Evolutionary conservation across 2,329 filamentous ascomycete species (phyloP).

Genomic region (Colletotrichum agaves): DNA sequence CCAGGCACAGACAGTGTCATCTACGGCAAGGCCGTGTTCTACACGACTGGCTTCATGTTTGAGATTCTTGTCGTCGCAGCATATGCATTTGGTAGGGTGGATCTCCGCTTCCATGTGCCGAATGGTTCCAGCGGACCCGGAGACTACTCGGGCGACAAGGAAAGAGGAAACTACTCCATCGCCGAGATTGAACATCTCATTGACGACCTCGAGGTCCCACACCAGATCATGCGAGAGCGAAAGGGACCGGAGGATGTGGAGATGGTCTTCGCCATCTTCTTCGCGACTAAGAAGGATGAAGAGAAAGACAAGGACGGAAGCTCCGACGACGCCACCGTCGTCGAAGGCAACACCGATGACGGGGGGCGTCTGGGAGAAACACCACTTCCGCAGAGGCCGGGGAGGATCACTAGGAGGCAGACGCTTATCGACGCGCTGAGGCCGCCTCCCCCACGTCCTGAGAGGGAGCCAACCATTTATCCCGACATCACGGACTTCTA

Average conservation of each 20-base stretch:
- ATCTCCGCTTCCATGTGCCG: conserved; percentile 46
- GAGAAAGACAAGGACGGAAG: neutral
- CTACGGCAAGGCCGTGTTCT: conserved; percentile 48
- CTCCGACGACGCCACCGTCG: neutral
- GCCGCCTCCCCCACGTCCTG: neutral
- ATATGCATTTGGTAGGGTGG: conserved; percentile 44
- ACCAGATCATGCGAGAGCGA: conserved; percentile 38
- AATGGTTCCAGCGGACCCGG: conserved; percentile 44
- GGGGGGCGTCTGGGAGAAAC: neutral
- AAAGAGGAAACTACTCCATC: conserved; percentile 27
- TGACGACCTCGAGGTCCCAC: conserved; percentile 24
- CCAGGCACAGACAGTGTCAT: conserved; percentile 42
- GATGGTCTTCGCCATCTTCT: conserved; percentile 36
- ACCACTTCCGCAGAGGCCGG: conserved; percentile 27
- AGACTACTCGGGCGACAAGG: conserved; percentile 40
- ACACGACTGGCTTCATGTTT: conserved; percentile 48
- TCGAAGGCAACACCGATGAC: neutral
- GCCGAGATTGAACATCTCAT: conserved; percentile 38
- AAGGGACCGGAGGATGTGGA: conserved; percentile 24
- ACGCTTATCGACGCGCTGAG: conserved; percentile 32
- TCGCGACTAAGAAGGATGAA: conserved; percentile 9
- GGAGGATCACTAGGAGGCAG: conserved; percentile 30
- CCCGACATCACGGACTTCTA: conserved; percentile 20
- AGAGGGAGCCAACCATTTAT: neutral
- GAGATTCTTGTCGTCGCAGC: conserved; percentile 44